Conservation (phyloP, 176 grass and related monocot genomes). For the Coix lacrymajobi region DNA sequence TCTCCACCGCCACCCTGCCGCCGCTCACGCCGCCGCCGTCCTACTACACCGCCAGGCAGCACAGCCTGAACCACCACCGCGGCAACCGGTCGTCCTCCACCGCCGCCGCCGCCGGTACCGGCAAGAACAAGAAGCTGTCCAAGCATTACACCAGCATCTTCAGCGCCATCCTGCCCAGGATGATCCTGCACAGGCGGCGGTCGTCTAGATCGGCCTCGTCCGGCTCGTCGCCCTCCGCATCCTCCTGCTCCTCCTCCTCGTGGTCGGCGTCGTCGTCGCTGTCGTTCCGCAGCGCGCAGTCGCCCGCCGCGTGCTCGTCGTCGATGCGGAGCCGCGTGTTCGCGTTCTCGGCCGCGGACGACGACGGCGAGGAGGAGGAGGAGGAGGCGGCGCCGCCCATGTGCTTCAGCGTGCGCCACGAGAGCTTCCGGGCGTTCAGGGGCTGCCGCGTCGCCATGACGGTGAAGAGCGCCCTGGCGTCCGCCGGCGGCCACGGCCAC, state of each 20-base stretch:
- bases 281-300: constrained; percentile 25
- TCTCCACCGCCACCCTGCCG: background rate
- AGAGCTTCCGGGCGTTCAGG: constrained; percentile 33
- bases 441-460: constrained; percentile 37
- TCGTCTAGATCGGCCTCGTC: constrained; percentile 8
- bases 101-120: background rate
- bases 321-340: constrained; percentile 21
- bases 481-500: background rate
- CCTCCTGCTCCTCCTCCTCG: background rate
- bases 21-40: constrained; percentile 78
- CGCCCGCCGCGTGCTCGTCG: constrained; percentile 37
- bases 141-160: constrained; percentile 38
- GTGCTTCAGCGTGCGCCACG: constrained; percentile 48
- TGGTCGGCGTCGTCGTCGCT: constrained; percentile 28
- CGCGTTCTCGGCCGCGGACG: constrained; percentile 6
- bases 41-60: constrained; percentile 37
- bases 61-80: background rate
- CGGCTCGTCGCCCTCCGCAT: constrained; percentile 24
- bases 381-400: background rate
- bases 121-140: constrained; percentile 5
- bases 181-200: constrained; percentile 18
- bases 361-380: constrained; percentile 6
- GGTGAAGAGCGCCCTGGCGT: constrained; percentile 35
- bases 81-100: background rate
- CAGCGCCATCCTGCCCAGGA: constrained; percentile 48